Evolutionary conservation across 2,329 filamentous ascomycete genomes (phyloP).

Genomic region (Talaromyces sp.): DNA sequence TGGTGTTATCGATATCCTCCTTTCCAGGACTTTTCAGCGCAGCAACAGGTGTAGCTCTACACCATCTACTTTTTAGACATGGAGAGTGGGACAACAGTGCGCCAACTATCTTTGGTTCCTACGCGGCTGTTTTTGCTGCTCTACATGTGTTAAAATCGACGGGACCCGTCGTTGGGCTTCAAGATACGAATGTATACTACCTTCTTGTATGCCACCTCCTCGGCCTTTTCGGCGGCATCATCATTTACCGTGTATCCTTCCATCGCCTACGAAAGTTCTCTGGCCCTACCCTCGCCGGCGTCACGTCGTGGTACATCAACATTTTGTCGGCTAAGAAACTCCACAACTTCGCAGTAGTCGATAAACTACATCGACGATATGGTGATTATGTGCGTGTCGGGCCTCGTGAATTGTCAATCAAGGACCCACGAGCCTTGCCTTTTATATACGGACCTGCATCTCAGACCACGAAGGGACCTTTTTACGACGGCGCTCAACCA

Average conservation of each 20-base stretch:
- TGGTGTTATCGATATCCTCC: not conserved
- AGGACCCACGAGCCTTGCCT: constrained; percentile 13
- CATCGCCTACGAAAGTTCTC: constrained; percentile 28
- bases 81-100: constrained; percentile 18
- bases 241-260: constrained; percentile 27
- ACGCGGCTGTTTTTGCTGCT: not conserved
- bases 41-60: constrained; percentile 8
- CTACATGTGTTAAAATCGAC: not conserved
- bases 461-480: constrained; percentile 16
- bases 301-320: constrained; percentile 24
- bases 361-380: constrained; percentile 15
- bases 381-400: constrained; percentile 18
- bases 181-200: not conserved
- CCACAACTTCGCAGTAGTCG: constrained; percentile 27
- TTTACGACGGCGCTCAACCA: constrained; percentile 16
- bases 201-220: constrained; percentile 10
- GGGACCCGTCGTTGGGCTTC: not conserved
- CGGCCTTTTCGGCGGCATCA: constrained; percentile 22
- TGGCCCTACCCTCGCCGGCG: constrained; percentile 24
- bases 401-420: constrained; percentile 16
- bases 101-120: not conserved
- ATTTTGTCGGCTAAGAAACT: constrained; percentile 20
- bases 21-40: not conserved
- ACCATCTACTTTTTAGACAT: constrained; percentile 10
- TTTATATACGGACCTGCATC: constrained; percentile 16